Evolutionary conservation across 495 filamentous ascomycete genomes (phyloP), one percentile per base, ranked within the genome.

Genomic region (Penicillium subrubescens): DNA sequence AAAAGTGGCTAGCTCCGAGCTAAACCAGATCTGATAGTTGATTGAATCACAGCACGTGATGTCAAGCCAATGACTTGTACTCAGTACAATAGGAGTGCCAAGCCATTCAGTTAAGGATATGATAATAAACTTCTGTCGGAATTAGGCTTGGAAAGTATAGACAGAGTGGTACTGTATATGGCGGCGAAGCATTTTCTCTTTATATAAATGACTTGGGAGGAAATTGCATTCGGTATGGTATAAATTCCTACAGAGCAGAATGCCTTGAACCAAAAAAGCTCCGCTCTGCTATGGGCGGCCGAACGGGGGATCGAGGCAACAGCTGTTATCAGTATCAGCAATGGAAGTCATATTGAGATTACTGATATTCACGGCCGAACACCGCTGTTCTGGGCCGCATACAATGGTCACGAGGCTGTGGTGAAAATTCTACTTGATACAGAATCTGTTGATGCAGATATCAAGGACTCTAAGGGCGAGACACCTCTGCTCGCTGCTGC

Each of bases 191-290:
- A 19, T 48, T 48, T 25, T 48, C 44, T n/a, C 44, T 48, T 6
- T 37, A 10, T 6, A 48, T 48, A 7, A 48, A 25, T 19, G 44
- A 48, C 14, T 19, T 7, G 7, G 21, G 21, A 48, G 21, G 44
- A 25, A 48, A 8, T 48, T 48, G 34, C 12, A 37, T 37, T 3
- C 12, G 34, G 8, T 37, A 37, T 37, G 12, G 8, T 8, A 14
- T 37, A 8, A 3, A 71, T 48, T 31, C 29, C 44, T 25, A 48
- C 44, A 14, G 14, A 48, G 44, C n/a, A n/a, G n/a, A n/a, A n/a
- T n/a, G n/a, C n/a, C n/a, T n/a, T n/a, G 69, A 12, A 67, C 44
- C 8, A 3, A 8, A 8, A 34, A 8, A 34, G 31, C 8, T 34
- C 31, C 31, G 31, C 31, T 4, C 31, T 34, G 31, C 31, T 34